These are phyloP conservation scores for Houttuynia cordata DNA, from an alignment of 164 flowering plant species.

Conservation along the genomic window DNA sequence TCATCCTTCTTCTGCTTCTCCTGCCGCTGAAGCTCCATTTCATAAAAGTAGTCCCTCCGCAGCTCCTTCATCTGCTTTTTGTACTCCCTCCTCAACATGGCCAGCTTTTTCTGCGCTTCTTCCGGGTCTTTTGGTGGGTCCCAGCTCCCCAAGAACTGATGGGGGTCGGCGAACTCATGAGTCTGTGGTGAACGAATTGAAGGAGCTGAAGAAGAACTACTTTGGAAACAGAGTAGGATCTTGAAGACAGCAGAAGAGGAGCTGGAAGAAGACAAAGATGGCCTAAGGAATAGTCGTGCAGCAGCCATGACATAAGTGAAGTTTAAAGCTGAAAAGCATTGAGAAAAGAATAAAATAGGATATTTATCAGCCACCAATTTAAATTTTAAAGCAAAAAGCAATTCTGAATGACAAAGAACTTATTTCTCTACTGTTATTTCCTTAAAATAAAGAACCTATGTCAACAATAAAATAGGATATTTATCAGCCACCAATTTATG, in stretches of 20 bases:
- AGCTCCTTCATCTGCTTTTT: slow-evolving; percentile 48
- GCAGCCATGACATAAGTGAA: slow-evolving; percentile 13
- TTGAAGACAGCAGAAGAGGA: slow-evolving; percentile 1
- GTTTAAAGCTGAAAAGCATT: too few species aligned
- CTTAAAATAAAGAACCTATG: too few species aligned
- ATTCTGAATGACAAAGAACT: too few species aligned
- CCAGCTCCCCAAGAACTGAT: slow-evolving; percentile 58
- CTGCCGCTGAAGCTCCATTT: slow-evolving; percentile 50
- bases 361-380: too few species aligned
- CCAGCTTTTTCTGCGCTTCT: slow-evolving; percentile 51
- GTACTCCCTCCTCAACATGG: slow-evolving; percentile 43
- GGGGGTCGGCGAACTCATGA: slow-evolving; percentile 36
- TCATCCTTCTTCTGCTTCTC: slow-evolving; percentile 55
- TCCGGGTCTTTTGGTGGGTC: slow-evolving; percentile 36
- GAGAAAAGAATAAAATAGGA: too few species aligned
- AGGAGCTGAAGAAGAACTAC: slow-evolving; percentile 6
- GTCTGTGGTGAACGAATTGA: slow-evolving; percentile 11
- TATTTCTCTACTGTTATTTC: too few species aligned
- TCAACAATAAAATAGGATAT: too few species aligned
- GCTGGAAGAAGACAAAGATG: slow-evolving; percentile 9
- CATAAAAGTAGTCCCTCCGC: slow-evolving; percentile 49
- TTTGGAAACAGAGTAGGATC: not conserved
- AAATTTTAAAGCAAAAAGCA: too few species aligned
- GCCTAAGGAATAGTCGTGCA: slow-evolving; percentile 3
- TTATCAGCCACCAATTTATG: too few species aligned